phyloP scores from a whole-genome alignment of 306 rosid species.

The Echinosophora koreensis region DNA sequence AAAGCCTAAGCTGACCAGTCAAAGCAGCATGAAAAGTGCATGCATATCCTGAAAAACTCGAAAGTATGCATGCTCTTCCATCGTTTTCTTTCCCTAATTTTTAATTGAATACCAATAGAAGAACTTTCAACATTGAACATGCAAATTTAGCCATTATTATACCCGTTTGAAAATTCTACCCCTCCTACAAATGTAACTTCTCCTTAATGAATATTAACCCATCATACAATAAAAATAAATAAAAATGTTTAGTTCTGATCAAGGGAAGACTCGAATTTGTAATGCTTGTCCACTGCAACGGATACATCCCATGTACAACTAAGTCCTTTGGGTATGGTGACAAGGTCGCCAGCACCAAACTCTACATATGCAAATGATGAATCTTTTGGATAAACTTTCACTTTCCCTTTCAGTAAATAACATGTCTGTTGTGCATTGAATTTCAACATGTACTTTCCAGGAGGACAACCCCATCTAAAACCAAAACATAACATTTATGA shows the following conservation, averaged over 20 bases:
- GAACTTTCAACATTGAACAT: neutral
- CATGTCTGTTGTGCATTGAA: slow-evolving; percentile 73
- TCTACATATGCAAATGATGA: slow-evolving; percentile 56
- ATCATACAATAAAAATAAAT: neutral
- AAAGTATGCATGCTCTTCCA: neutral
- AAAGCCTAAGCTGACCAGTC: slow-evolving; percentile 56
- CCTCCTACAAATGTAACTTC: neutral
- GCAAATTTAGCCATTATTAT: neutral
- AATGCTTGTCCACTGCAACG: slow-evolving; percentile 71
- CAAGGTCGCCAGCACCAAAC: slow-evolving; percentile 79
- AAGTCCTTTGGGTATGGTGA: slow-evolving; percentile 69
- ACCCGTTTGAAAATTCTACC: neutral
- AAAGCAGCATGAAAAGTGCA: slow-evolving; percentile 55
- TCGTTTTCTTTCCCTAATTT: neutral
- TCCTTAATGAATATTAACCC: neutral
- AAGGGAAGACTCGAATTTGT: slow-evolving; percentile 67
- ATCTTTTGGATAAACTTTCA: slow-evolving; percentile 68
- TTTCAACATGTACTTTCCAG: slow-evolving; percentile 70
- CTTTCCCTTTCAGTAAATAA: slow-evolving; percentile 68
- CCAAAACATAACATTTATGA: neutral
- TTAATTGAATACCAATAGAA: neutral
- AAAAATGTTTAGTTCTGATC: neutral
- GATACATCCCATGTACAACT: slow-evolving; percentile 84
- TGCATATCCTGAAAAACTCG: slow-evolving; percentile 33
- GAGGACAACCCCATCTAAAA: slow-evolving; percentile 76